phyloP scores from a whole-genome alignment of 2,329 filamentous ascomycete species.

The Trichoderma sp. region DNA sequence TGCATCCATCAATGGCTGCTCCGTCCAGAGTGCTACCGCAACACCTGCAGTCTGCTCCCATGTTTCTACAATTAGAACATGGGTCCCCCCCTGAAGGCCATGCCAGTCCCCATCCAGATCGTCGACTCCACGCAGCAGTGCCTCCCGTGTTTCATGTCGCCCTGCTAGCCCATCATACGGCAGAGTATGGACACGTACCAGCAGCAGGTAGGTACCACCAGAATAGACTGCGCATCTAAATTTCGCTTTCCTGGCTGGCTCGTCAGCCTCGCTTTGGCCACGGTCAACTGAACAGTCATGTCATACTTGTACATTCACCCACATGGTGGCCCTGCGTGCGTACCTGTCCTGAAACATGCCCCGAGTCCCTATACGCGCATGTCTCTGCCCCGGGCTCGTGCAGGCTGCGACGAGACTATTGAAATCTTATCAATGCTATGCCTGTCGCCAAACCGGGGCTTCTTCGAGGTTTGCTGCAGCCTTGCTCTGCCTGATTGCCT shows the following conservation, averaged over 20 bases:
- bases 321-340: background rate
- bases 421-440: background rate
- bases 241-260: background rate
- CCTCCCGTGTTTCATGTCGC: constrained; percentile 26
- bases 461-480: background rate
- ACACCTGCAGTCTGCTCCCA: background rate
- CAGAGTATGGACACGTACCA: background rate
- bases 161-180: constrained; percentile 19
- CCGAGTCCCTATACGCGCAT: background rate
- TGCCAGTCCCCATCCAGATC: constrained; percentile 23
- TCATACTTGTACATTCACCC: background rate
- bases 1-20: background rate
- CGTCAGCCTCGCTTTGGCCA: background rate
- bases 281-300: background rate
- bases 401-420: background rate
- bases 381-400: background rate
- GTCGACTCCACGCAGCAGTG: constrained; percentile 21
- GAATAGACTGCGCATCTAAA: background rate
- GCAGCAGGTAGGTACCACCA: background rate
- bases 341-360: background rate
- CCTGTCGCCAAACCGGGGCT: constrained; percentile 1
- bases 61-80: background rate
- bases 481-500: background rate
- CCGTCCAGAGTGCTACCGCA: background rate
- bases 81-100: background rate